Evolutionary conservation across 2,329 filamentous ascomycete species (phyloP).

Genomic region (Parastagonospora nodorum): DNA sequence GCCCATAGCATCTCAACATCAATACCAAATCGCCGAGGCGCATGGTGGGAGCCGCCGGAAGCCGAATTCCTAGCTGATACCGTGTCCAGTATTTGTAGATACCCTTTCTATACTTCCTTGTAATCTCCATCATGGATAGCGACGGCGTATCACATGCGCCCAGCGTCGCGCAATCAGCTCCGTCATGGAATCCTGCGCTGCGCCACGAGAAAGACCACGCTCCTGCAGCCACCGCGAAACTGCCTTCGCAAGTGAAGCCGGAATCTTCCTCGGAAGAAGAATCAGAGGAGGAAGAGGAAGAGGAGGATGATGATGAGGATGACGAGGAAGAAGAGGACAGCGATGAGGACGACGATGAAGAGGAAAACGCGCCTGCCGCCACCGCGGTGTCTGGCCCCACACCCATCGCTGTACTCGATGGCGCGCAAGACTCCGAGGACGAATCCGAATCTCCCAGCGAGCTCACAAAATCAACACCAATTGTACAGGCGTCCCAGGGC

Average conservation of each 20-base stretch:
- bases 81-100: slow-evolving; percentile 40
- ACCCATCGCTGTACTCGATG: slow-evolving; percentile 32
- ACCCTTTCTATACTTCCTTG: slow-evolving; percentile 31
- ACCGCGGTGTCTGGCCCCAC: slow-evolving; percentile 1
- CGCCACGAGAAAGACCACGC: slow-evolving; percentile 48
- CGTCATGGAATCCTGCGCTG: slow-evolving; percentile 63
- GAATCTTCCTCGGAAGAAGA: slow-evolving; percentile 23
- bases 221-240: slow-evolving; percentile 13
- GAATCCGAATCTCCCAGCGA: too few relatives aligned
- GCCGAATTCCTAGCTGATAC: slow-evolving; percentile 27
- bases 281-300: slow-evolving; percentile 19
- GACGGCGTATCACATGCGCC: slow-evolving; percentile 43
- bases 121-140: slow-evolving; percentile 41
- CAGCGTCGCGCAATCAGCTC: slow-evolving; percentile 17
- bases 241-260: slow-evolving; percentile 16
- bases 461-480: slow-evolving; percentile 31
- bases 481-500: slow-evolving; percentile 15
- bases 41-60: not conserved
- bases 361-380: not conserved
- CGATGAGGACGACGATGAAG: slow-evolving; percentile 4
- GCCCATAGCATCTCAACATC: too few relatives aligned
- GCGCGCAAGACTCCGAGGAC: too few relatives aligned
- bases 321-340: slow-evolving; percentile 13
- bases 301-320: slow-evolving; percentile 10
- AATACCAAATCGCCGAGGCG: too few relatives aligned